phyloP scores from a whole-genome alignment of 371 early-diverging fungal genomes.

The Vairimorpha ceranae region DNA sequence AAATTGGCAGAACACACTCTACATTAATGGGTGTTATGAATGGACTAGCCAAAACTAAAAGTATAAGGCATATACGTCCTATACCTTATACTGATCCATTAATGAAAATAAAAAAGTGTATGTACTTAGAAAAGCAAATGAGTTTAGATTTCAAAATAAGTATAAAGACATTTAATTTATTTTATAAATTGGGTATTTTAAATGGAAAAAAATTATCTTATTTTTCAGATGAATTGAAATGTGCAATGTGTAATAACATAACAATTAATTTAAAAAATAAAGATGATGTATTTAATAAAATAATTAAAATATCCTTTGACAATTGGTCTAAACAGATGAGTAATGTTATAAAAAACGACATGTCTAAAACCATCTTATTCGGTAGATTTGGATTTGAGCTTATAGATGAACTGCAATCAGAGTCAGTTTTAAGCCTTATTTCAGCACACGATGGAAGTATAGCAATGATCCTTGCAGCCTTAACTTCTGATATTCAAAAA shows the following conservation, averaged over 20 bases:
- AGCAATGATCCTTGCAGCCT: conserved; percentile 34
- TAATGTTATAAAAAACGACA: neutral
- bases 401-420: neutral
- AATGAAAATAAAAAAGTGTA: conserved; percentile 12
- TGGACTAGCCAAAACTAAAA: conserved; percentile 13
- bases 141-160: neutral
- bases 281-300: conserved; percentile 17
- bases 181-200: neutral
- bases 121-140: neutral
- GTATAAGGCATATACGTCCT: conserved; percentile 11
- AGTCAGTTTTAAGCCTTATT: conserved; percentile 23
- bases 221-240: neutral
- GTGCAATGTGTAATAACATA: conserved; percentile 37
- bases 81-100: neutral
- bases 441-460: conserved; percentile 55
- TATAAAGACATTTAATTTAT: neutral
- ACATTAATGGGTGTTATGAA: conserved; percentile 36
- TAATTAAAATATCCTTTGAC: conserved; percentile 17
- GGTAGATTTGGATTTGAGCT: conserved; percentile 42
- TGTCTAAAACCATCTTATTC: conserved; percentile 16
- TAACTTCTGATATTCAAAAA: conserved; percentile 20
- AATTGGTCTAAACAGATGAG: conserved; percentile 31
- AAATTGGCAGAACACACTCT: conserved; percentile 36
- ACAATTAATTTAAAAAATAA: conserved; percentile 21
- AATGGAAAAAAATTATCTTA: neutral